Base-by-base conservation (phyloP, 352 stramenopile species). In the Saprolegnia diclina region DNA sequence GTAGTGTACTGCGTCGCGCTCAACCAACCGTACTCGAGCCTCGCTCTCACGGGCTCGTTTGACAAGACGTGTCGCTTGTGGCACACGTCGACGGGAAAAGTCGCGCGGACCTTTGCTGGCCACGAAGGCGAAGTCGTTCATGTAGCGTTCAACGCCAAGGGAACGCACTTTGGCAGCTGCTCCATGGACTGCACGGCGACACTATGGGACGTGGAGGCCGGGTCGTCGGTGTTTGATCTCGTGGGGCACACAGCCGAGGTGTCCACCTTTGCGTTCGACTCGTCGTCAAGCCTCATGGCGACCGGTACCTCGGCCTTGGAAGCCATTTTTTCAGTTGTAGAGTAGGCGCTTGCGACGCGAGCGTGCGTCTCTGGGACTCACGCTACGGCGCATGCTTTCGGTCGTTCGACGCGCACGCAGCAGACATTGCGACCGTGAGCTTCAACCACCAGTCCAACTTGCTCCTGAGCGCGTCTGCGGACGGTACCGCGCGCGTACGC, bases 11-110 rank as follows among this genome's bases (percentile, higher is more conserved):
- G 79, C 56, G 55, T 90, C 54, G 71, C 81, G 1, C 89, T 92
- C 67, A 85, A 87, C 57, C 77, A 63, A 5, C 80, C 82, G 5
- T 77, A 81, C 35, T 73, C 80, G 6, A 79, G 73, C 4, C 77
- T 74, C 35, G 70, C 90, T 32, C 67, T 90, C 18, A 90, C 82
- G 0, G 85, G 85, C 3, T 91, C 85, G 21, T 92, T 91, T 55
- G 85, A 92, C 74, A 90, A 88, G 73, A 89, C 81, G 4, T 91
- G 82, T 52, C 77, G 85, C 4, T 56, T 92, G 44, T 92, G 85
- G 83, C 76, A 91, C 65, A 73, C 85, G 14, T 35, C 74, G 10
- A 76, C 56, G 6, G 72, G 74, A 18, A 50, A 54, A 0, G 45
- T 53, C 19, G 75, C 74, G 69, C 82, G 80, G 11, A 70, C 87